Conservation (phyloP, 768 basidiomycete genomes). For the Boletus vermiculosoides region DNA sequence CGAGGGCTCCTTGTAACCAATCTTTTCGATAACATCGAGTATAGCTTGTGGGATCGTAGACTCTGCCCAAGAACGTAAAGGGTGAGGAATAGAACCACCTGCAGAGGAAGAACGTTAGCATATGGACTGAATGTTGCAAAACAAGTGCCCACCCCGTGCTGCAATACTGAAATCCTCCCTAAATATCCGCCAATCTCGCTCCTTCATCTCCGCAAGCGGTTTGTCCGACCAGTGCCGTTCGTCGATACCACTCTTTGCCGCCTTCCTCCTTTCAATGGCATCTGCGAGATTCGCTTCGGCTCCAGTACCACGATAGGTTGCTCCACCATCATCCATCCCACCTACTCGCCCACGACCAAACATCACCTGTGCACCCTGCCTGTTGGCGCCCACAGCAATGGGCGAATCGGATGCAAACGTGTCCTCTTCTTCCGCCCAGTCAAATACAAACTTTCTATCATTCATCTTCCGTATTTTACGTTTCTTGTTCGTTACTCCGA, state of each 20-base stretch:
- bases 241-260: conserved; percentile 78
- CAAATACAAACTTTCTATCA: conserved; percentile 97
- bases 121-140: not conserved
- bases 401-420: conserved; percentile 80
- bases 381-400: conserved; percentile 63
- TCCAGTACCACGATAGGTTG: conserved; percentile 31
- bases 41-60: conserved; percentile 78
- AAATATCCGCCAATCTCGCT: conserved; percentile 99
- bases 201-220: conserved; percentile 85
- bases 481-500: conserved; percentile 93
- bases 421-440: conserved; percentile 97
- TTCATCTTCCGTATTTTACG: conserved; percentile 93
- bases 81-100: conserved; percentile 94
- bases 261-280: conserved; percentile 76
- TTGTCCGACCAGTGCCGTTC: conserved; percentile 99
- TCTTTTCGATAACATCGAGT: conserved; percentile 78
- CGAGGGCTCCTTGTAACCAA: conserved; percentile 97
- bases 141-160: conserved; percentile 63
- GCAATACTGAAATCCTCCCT: conserved; percentile 97
- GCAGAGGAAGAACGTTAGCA: conserved; percentile 6
- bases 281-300: conserved; percentile 66
- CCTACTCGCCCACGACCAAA: conserved; percentile 83
- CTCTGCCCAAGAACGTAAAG: conserved; percentile 89
- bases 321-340: conserved; percentile 81
- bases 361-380: conserved; percentile 85